phyloP scores from a whole-genome alignment of 1,284 basidiomycete species.

The Serendipita sp. region DNA sequence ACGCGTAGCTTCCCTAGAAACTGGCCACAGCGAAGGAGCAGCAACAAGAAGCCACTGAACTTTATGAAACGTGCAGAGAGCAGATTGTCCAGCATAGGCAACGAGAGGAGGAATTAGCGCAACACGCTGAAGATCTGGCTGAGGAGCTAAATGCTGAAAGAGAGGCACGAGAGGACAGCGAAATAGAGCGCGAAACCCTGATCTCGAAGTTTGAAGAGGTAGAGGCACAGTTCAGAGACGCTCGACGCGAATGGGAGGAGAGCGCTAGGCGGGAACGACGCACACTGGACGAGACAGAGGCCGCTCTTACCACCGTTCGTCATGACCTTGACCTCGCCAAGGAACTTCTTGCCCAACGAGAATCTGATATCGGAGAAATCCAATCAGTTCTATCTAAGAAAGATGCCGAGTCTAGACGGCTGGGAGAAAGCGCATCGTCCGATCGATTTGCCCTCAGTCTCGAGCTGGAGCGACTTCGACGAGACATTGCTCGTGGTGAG shows the following conservation, averaged over 20 bases:
- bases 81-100: constrained; percentile 47
- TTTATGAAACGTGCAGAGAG: constrained; percentile 43
- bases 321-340: constrained; percentile 35
- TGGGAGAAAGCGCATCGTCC: constrained; percentile 69
- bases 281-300: constrained; percentile 50
- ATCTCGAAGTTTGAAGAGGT: constrained; percentile 32
- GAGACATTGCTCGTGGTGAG: constrained; percentile 71
- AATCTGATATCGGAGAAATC: constrained; percentile 58
- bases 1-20: constrained; percentile 37
- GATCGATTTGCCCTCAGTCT: constrained; percentile 80
- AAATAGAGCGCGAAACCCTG: constrained; percentile 38
- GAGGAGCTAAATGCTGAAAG: constrained; percentile 45
- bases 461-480: constrained; percentile 76
- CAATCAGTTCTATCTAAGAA: constrained; percentile 55
- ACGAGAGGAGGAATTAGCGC: constrained; percentile 61
- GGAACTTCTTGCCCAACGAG: constrained; percentile 47
- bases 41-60: constrained; percentile 43
- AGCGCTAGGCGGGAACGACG: constrained; percentile 44
- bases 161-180: constrained; percentile 38
- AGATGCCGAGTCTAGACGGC: constrained; percentile 50
- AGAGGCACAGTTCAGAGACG: neutral
- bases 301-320: constrained; percentile 44
- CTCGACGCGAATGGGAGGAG: constrained; percentile 25
- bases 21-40: constrained; percentile 42
- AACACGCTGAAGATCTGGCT: constrained; percentile 62